Evolutionary conservation across 2,329 filamentous ascomycete genomes (phyloP), one percentile per base, ranked within the genome.

Genomic region (Apiospora marii): DNA sequence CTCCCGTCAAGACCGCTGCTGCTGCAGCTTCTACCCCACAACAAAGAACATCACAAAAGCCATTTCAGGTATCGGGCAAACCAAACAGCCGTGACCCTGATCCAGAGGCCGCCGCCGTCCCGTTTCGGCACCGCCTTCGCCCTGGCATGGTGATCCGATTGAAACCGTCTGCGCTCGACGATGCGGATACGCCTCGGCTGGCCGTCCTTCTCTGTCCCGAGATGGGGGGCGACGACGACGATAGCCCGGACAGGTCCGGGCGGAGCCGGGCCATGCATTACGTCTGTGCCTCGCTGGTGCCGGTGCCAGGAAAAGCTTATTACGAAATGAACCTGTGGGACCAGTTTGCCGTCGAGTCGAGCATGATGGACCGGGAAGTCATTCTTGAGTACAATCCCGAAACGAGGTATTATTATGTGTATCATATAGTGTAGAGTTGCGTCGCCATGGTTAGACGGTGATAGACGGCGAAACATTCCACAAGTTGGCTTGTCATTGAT

Each of bases 391-490:
- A 85, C 74, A 84, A 86, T 75, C 71, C 77, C 3, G 81, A 75
- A 10, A 84, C 84, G n/a, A 77, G 85, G 71, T 86, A 84, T 70
- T 86, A 85, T 74, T 83, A 85, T 64, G 77, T 82, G 7, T 70
- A 41, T 41, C 58, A 34, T 24, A n/a, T 64, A n/a, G 58, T 64
- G 10, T 58, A 58, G 51, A 16, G 27, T 19, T 19, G 27, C 1
- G 12, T 27, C 10, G 10, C 4, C 13, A 27, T 53, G 49, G n/a
- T 14, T 24, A 19, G 19, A 48, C 46, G 22, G 6, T 22, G 44
- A 48, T 48, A 48, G 44, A 48, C 5, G 5, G 44, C 44, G 7
- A 48, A 19, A 41, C 10, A 10, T 41, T 41, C 37, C 7, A 41
- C 37, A 41, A 41, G 37, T 41, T 41, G 37, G 37, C 37, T 41